These are phyloP conservation scores for Triangularia setosa DNA, from an alignment of 2,329 filamentous ascomycete genomes.

Conservation along the genomic window DNA sequence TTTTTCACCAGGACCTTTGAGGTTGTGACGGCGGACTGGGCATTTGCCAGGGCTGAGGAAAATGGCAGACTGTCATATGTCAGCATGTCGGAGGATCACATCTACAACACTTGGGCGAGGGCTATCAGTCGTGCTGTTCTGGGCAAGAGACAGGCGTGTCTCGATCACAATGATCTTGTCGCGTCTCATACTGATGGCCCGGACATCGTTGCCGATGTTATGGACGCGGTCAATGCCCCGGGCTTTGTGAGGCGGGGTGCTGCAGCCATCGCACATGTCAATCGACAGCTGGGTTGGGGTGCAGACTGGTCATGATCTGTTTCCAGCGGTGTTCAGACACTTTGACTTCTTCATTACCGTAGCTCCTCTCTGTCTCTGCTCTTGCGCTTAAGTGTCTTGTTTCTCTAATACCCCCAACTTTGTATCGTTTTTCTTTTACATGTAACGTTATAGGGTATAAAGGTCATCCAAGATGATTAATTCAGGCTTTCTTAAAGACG, in stretches of 20 bases:
- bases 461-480: too few relatives aligned
- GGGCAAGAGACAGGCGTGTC: constrained; percentile 50
- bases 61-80: constrained; percentile 46
- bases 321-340: background rate
- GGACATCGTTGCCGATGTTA: constrained; percentile 36
- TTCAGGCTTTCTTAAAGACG: too few relatives aligned
- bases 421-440: too few relatives aligned
- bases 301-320: constrained; percentile 23
- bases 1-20: constrained; percentile 65
- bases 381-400: too few relatives aligned
- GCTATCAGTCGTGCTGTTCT: constrained; percentile 58
- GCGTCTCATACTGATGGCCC: constrained; percentile 36
- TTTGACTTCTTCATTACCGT: too few relatives aligned
- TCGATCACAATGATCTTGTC: constrained; percentile 55
- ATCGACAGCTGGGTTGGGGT: constrained; percentile 54
- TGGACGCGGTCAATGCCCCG: constrained; percentile 35
- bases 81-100: constrained; percentile 53
- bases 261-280: constrained; percentile 49
- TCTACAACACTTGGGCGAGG: constrained; percentile 60
- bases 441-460: too few relatives aligned
- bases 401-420: too few relatives aligned
- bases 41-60: constrained; percentile 40
- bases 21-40: constrained; percentile 60
- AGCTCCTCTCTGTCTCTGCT: too few relatives aligned
- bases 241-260: constrained; percentile 47